phyloP scores from a whole-genome alignment of 352 stramenopile genomes.

The Aphanomyces invadans region DNA sequence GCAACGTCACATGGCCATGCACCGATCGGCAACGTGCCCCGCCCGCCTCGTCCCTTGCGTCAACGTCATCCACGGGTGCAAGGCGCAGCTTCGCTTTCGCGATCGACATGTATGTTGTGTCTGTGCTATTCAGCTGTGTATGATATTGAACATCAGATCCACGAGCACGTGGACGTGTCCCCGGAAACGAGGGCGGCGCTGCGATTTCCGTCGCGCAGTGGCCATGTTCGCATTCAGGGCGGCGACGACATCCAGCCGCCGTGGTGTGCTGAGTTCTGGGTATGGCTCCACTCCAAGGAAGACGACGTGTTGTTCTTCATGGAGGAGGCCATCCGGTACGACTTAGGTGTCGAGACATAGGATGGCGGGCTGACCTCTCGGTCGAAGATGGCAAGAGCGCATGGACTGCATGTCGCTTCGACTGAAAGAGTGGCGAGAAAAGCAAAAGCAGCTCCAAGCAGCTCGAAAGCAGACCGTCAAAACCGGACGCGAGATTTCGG shows the following conservation, averaged over 20 bases:
- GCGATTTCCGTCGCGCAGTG: not conserved
- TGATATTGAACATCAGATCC: conserved; percentile 35
- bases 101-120: conserved; percentile 67
- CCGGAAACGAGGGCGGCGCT: conserved; percentile 9
- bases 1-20: conserved; percentile 34
- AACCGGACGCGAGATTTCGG: not conserved
- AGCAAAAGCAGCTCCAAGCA: conserved; percentile 43
- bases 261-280: conserved; percentile 62
- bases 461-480: conserved; percentile 31
- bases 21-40: conserved; percentile 43
- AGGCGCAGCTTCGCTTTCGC: conserved; percentile 44
- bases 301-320: conserved; percentile 82
- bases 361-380: conserved; percentile 22
- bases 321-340: conserved; percentile 32
- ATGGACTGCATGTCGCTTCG: conserved; percentile 14
- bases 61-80: conserved; percentile 58
- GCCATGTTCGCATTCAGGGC: conserved; percentile 28
- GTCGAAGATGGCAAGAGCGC: conserved; percentile 18
- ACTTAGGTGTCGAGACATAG: not conserved
- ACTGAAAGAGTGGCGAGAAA: conserved; percentile 42
- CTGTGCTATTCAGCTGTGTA: conserved; percentile 38
- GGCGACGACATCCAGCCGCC: conserved; percentile 48
- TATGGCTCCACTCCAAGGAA: conserved; percentile 79
- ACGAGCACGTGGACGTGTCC: conserved; percentile 14
- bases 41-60: conserved; percentile 60